Conservation (phyloP, 176 grass and related monocot genomes). For the Zea mays region Zm-B73-REFERENCE-NAM-5.0 NC_050101.1:152680001-152680500, state of each 20-base stretch:
- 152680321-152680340: not conserved
- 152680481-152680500: too few species aligned
- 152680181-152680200: conserved; percentile 4
- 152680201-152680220: not conserved
- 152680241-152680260: not conserved
- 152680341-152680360: not conserved
- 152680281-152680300: not conserved
- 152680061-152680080: not conserved
- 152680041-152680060: not conserved
- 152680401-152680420: not conserved
- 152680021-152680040: conserved; percentile 61
- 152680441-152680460: too few species aligned
- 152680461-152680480: too few species aligned
- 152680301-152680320: not conserved
- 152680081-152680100: conserved; percentile 7
- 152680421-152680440: too few species aligned
- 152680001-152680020: conserved; percentile 89
- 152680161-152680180: conserved; percentile 52
- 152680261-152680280: not conserved
- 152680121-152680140: conserved; percentile 41
- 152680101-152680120: conserved; percentile 64
- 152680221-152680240: not conserved
- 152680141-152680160: conserved; percentile 66
- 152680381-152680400: not conserved
- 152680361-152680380: not conserved